phyloP scores from a whole-genome alignment of 2,329 filamentous ascomycete species.

The Pyrenophora graminea region DNA sequence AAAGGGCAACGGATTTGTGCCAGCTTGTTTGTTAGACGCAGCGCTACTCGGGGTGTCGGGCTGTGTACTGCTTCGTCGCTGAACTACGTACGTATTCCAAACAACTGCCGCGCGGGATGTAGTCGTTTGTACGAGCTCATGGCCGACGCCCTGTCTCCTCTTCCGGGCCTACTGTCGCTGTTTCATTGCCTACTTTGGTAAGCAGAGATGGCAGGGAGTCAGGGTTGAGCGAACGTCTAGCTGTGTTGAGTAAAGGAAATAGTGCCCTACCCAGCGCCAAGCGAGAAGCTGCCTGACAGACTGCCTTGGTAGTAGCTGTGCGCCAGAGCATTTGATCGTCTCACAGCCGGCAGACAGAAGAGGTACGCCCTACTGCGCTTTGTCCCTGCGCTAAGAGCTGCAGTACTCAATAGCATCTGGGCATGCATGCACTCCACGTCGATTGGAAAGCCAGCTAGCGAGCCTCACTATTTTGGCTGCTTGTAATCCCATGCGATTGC shows the following conservation, averaged over 20 bases:
- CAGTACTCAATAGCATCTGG: background rate
- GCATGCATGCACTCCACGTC: background rate
- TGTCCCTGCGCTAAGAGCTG: slow-evolving; percentile 16
- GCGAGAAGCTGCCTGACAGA: slow-evolving; percentile 30
- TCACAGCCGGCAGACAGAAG: slow-evolving; percentile 4
- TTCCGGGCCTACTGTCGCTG: no score
- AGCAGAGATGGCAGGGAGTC: slow-evolving; percentile 1
- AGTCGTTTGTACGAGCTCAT: slow-evolving; percentile 4
- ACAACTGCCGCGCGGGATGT: background rate
- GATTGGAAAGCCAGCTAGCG: slow-evolving; percentile 12
- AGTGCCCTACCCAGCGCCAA: slow-evolving; percentile 20
- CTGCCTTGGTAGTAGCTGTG: slow-evolving; percentile 26
- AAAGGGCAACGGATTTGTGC: slow-evolving; percentile 4
- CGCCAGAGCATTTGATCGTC: slow-evolving; percentile 24
- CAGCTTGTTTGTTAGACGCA: background rate
- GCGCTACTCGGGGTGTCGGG: background rate
- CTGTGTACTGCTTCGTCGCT: background rate
- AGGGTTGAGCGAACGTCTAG: slow-evolving; percentile 8
- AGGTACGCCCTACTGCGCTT: no score
- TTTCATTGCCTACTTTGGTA: no score
- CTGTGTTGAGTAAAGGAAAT: slow-evolving; percentile 7
- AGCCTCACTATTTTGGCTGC: slow-evolving; percentile 18
- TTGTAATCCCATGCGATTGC: slow-evolving; percentile 8
- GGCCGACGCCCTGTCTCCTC: slow-evolving; percentile 1
- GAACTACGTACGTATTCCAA: background rate